A percentile compares a stretch with the other conserved stretches of the same genome.
phyloP scores from a whole-genome alignment of 257 asterid genomes.

The Vinca minor region DNA sequence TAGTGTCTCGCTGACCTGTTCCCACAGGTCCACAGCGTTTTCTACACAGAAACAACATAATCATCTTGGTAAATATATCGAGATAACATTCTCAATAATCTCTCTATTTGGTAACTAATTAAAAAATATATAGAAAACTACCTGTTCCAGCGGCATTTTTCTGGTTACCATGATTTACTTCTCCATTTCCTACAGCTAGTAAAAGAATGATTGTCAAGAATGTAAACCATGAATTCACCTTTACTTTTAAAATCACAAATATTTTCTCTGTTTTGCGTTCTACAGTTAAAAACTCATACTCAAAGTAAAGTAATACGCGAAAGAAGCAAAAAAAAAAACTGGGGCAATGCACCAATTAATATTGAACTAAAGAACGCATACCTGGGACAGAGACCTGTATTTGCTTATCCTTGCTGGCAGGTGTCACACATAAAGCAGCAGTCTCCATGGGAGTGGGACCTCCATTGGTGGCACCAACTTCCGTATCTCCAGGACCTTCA shows the following conservation, averaged over 20 bases:
- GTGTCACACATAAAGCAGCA: slow-evolving; percentile 22
- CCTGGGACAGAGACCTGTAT: slow-evolving; percentile 31
- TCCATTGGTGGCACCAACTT: slow-evolving; percentile 24
- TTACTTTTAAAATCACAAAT: too few species aligned
- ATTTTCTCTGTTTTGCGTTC: too few species aligned
- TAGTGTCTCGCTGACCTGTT: slow-evolving; percentile 49
- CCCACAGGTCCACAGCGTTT: slow-evolving; percentile 49
- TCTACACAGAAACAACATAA: slow-evolving; percentile 26
- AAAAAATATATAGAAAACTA: slow-evolving; percentile 4
- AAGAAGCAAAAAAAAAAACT: too few species aligned
- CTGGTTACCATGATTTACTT: slow-evolving; percentile 21
- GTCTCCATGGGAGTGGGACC: slow-evolving; percentile 23
- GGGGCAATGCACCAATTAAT: too few species aligned
- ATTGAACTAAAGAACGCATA: slow-evolving; percentile 16
- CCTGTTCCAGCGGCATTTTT: slow-evolving; percentile 24
- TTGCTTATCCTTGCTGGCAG: slow-evolving; percentile 29
- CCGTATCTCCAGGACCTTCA: slow-evolving; percentile 25
- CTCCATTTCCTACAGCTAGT: slow-evolving; percentile 18
- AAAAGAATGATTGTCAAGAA: too few species aligned
- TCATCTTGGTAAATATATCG: background rate
- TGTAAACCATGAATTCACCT: too few species aligned
- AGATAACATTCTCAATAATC: background rate
- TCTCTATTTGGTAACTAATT: background rate
- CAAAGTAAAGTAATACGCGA: too few species aligned
- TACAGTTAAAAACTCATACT: too few species aligned